Evolutionary conservation across 2,329 filamentous ascomycete genomes (phyloP).

Genomic region (Akanthomyces lecanii): DNA sequence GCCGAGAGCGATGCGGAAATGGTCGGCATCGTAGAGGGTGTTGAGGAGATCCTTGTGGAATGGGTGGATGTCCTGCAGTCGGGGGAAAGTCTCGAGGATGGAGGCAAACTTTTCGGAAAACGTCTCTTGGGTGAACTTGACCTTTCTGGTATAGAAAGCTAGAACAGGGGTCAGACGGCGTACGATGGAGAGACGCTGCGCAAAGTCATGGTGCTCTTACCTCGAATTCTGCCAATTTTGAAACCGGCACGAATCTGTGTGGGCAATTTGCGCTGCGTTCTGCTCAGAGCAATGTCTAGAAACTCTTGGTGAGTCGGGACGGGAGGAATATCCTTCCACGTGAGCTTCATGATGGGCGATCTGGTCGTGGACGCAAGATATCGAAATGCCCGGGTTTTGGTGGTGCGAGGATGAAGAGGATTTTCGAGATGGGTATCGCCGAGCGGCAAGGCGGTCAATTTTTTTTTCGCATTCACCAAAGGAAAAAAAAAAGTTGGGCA

Average conservation of each 20-base stretch:
- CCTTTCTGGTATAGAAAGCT: constrained; percentile 95
- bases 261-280: constrained; percentile 87
- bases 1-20: constrained; percentile 94
- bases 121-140: constrained; percentile 97
- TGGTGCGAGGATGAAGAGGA: constrained; percentile 18
- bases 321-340: constrained; percentile 75
- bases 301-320: constrained; percentile 94
- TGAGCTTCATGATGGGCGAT: constrained; percentile 53
- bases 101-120: constrained; percentile 89
- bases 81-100: constrained; percentile 90
- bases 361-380: constrained; percentile 18
- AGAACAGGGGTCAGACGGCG: constrained; percentile 14
- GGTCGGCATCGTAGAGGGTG: constrained; percentile 96
- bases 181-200: neutral
- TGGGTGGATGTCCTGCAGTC: constrained; percentile 89
- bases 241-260: constrained; percentile 96
- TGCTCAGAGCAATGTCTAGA: constrained; percentile 91
- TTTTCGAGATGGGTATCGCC: constrained; percentile 5
- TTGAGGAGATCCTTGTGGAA: constrained; percentile 84
- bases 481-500: constrained; percentile 12
- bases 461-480: constrained; percentile 27
- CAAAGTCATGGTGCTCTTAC: constrained; percentile 27
- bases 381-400: constrained; percentile 10
- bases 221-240: constrained; percentile 85
- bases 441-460: constrained; percentile 28